Evolutionary conservation across 1,284 basidiomycete species (phyloP), one percentile per base, ranked within the genome.

Genomic region (Volvariella volvacea): DNA sequence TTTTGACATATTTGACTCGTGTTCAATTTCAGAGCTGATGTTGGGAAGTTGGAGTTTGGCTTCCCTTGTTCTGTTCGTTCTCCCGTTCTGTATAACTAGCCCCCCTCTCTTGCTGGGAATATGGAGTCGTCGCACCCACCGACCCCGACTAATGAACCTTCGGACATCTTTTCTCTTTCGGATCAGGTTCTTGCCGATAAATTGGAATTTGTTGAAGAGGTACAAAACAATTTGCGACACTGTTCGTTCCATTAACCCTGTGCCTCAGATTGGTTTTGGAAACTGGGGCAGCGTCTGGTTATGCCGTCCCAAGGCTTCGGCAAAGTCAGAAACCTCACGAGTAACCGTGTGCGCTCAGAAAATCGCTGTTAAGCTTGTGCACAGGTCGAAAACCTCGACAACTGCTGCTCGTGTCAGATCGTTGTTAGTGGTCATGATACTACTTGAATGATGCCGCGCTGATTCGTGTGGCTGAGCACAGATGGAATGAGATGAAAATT

Each of bases 401-500:
- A 91, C 89, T 0, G 85, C 88, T 10, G 90, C 91, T 17, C 78
- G 92, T 45, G 86, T 96, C 44, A 74, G 82, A 54, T 92, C 91
- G 42, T 70, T 94, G 85, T 89, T 55, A 53, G 81, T 28, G 6
- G 12, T 71, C 40, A 45, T 47, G 46, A 32, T 19, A n/a, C 43
- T 45, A 16, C 2, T n/a, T 17, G 44, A 44, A 22, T 32, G n/a
- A n/a, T n/a, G n/a, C n/a, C n/a, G n/a, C n/a, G n/a, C n/a, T 45
- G 9, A 43, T 40, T 47, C n/a, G 48, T 44, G 22, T 38, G 28
- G 53, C 22, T 39, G 37, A 14, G 28, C 32, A 7, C 48, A 87
- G 85, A 67, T 94, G 88, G 90, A 91, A 91, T 58, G 91, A 94
- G 70, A 92, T 93, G 90, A 92, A 92, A 73, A 86, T 93, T 52